phyloP scores from a whole-genome alignment of 129 eudicot species.

The Lactuca saligna region DNA sequence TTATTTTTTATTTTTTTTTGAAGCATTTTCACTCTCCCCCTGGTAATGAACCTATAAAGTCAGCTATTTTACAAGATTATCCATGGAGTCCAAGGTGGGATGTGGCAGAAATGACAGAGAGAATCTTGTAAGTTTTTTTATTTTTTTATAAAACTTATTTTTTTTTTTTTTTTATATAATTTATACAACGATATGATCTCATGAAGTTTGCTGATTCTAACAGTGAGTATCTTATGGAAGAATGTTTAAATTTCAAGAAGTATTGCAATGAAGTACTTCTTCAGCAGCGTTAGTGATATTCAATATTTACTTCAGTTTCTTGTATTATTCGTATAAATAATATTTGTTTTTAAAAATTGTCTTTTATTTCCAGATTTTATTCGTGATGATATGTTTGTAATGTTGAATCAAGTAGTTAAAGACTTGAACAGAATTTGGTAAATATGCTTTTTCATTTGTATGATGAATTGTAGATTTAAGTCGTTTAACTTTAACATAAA shows the following conservation, averaged over 20 bases:
- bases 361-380: background rate
- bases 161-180: background rate
- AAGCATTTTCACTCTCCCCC: constrained; percentile 66
- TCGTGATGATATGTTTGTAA: background rate
- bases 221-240: constrained; percentile 84
- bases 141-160: too few relatives aligned
- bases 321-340: constrained; percentile 8
- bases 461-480: too few relatives aligned
- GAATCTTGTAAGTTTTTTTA: constrained; percentile 66
- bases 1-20: constrained; percentile 12
- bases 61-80: constrained; percentile 55
- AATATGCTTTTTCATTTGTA: background rate
- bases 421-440: background rate
- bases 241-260: constrained; percentile 84
- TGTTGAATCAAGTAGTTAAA: background rate
- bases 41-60: constrained; percentile 61
- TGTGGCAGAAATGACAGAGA: constrained; percentile 65
- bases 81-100: constrained; percentile 99
- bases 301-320: background rate
- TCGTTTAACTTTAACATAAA: too few relatives aligned
- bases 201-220: constrained; percentile 19
- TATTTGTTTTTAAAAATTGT: background rate
- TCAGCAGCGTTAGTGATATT: constrained; percentile 43
- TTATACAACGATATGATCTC: constrained; percentile 9
- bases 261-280: constrained; percentile 57